Percentiles rank a stretch among this genome's conserved stretches.
Conservation (phyloP, 257 asterid species). For the Ilex asprella region DNA sequence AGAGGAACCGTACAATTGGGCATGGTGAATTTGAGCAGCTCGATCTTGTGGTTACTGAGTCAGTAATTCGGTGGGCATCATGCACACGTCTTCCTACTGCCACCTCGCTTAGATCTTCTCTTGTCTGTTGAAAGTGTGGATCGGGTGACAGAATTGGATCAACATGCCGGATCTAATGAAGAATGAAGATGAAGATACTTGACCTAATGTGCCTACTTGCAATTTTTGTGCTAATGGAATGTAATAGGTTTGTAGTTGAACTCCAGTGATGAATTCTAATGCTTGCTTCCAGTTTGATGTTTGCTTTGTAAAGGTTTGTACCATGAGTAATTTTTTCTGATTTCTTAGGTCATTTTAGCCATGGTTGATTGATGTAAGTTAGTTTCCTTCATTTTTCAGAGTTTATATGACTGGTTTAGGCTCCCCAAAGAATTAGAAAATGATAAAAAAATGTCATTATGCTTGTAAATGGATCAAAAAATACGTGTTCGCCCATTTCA, state of each 20-base stretch:
- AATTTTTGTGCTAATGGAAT: not conserved
- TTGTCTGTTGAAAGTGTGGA: constrained; percentile 41
- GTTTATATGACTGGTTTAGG: no score
- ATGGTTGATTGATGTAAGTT: no score
- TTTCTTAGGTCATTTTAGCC: no score
- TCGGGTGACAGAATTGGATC: constrained; percentile 1
- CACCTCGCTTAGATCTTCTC: constrained; percentile 63
- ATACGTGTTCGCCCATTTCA: no score
- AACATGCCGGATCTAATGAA: constrained; percentile 7
- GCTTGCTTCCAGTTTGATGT: not conserved
- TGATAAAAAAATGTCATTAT: no score
- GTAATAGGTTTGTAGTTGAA: not conserved
- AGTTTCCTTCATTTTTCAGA: no score
- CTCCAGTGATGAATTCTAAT: not conserved
- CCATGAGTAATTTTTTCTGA: constrained; percentile 1
- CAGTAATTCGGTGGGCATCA: constrained; percentile 81
- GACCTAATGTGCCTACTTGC: not conserved
- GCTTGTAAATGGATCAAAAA: no score
- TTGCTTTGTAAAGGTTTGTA: not conserved
- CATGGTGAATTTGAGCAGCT: constrained; percentile 57
- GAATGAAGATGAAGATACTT: not conserved
- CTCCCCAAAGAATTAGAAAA: no score
- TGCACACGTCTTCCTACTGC: constrained; percentile 63
- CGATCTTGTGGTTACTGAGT: constrained; percentile 51
- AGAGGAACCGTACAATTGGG: constrained; percentile 66